phyloP scores from a whole-genome alignment of 106 monocot species.

The Dioscorea zingiberensis region DNA sequence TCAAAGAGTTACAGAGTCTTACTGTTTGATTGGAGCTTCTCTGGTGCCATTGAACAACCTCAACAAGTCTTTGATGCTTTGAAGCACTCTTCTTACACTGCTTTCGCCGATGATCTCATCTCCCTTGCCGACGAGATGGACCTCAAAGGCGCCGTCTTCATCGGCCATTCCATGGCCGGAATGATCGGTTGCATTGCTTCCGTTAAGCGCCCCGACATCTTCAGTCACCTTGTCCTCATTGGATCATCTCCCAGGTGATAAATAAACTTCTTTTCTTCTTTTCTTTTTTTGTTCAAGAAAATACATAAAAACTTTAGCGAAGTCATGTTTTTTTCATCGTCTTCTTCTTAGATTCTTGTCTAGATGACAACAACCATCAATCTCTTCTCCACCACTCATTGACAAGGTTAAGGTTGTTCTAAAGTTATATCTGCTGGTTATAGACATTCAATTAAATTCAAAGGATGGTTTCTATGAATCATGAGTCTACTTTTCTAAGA shows the following conservation, averaged over 20 bases:
- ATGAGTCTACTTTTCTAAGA: too few relatives aligned
- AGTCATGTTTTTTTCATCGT: background rate
- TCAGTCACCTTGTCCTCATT: slow-evolving; percentile 53
- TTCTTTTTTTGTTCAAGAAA: background rate
- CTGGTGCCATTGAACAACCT: slow-evolving; percentile 2
- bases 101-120: slow-evolving; percentile 50
- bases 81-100: slow-evolving; percentile 18
- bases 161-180: slow-evolving; percentile 74
- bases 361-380: too few relatives aligned
- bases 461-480: too few relatives aligned
- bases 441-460: too few relatives aligned
- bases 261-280: background rate
- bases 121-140: slow-evolving; percentile 35
- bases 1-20: slow-evolving; percentile 22
- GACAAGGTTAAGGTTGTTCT: too few relatives aligned
- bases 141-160: slow-evolving; percentile 19
- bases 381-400: too few relatives aligned
- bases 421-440: too few relatives aligned
- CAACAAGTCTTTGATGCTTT: background rate
- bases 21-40: slow-evolving; percentile 67
- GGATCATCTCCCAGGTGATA: slow-evolving; percentile 58
- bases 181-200: slow-evolving; percentile 72
- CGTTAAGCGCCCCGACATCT: slow-evolving; percentile 46
- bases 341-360: background rate
- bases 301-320: background rate